These are phyloP conservation scores for Hordeum marinum DNA, from an alignment of 176 grass and related monocot species.

Conservation along the genomic window DNA sequence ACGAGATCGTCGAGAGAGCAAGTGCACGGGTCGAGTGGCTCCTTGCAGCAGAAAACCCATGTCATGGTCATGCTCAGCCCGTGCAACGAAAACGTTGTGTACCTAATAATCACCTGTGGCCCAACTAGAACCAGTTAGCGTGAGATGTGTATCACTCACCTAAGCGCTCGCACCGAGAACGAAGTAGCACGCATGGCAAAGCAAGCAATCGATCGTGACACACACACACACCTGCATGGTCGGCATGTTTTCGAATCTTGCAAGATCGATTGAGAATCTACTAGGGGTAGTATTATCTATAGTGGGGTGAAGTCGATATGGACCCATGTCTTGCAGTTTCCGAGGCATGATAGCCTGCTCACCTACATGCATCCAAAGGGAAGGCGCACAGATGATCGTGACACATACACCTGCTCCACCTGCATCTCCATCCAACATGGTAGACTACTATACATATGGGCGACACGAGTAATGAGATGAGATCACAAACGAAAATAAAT, in stretches of 20 bases:
- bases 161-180: neutral
- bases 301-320: neutral
- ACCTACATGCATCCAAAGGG: slow-evolving; percentile 27
- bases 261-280: neutral
- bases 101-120: neutral
- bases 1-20: neutral
- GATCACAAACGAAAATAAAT: neutral
- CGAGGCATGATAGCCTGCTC: slow-evolving; percentile 16
- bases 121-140: neutral
- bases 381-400: neutral
- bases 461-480: neutral
- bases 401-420: neutral
- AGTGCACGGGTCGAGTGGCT: no score
- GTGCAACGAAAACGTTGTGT: neutral
- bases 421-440: slow-evolving; percentile 9
- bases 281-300: neutral
- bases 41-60: neutral
- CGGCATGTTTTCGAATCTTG: neutral
- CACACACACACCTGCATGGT: neutral
- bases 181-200: neutral
- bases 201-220: neutral
- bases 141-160: neutral
- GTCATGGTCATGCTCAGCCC: neutral
- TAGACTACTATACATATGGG: no score
- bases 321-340: neutral